Conservation (phyloP, 1,284 basidiomycete genomes). For the Cryptococcus sp. region DNA sequence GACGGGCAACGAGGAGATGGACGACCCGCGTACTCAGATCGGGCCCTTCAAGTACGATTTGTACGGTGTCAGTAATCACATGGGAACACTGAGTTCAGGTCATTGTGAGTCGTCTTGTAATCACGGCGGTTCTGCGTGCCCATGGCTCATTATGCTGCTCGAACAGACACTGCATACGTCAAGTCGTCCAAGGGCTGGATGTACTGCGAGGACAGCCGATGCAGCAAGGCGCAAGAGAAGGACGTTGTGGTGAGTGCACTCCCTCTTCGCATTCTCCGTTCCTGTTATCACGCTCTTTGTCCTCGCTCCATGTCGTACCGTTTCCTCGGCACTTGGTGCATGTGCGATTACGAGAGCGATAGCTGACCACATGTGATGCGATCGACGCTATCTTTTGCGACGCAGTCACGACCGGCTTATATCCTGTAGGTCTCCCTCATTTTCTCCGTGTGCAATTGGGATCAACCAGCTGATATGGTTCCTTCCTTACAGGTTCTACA, state of each 20-base stretch:
- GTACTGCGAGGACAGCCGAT: slow-evolving; percentile 83
- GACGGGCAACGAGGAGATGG: slow-evolving; percentile 58
- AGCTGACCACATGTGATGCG: too few species aligned
- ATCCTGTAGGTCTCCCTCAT: slow-evolving; percentile 63
- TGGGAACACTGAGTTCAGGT: slow-evolving; percentile 83
- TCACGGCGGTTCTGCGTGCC: not conserved
- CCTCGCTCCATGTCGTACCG: not conserved
- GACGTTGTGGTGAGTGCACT: slow-evolving; percentile 75
- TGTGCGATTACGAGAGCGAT: too few species aligned
- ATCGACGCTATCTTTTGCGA: too few species aligned
- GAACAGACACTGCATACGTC: slow-evolving; percentile 81
- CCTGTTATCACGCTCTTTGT: not conserved
- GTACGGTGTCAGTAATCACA: slow-evolving; percentile 90
- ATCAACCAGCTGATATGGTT: too few species aligned
- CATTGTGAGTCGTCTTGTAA: slow-evolving; percentile 69
- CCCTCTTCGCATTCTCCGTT: not conserved
- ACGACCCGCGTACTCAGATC: slow-evolving; percentile 75
- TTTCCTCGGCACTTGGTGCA: not conserved
- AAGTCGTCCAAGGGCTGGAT: slow-evolving; percentile 74
- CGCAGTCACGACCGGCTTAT: slow-evolving; percentile 81
- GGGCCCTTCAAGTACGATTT: slow-evolving; percentile 86
- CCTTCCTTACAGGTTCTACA: slow-evolving; percentile 42
- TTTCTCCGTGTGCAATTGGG: too few species aligned
- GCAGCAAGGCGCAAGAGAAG: slow-evolving; percentile 67
- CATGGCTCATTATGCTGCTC: not conserved